Evolutionary conservation across 768 basidiomycete genomes (phyloP).

Genomic region (Lactarius quietus): DNA sequence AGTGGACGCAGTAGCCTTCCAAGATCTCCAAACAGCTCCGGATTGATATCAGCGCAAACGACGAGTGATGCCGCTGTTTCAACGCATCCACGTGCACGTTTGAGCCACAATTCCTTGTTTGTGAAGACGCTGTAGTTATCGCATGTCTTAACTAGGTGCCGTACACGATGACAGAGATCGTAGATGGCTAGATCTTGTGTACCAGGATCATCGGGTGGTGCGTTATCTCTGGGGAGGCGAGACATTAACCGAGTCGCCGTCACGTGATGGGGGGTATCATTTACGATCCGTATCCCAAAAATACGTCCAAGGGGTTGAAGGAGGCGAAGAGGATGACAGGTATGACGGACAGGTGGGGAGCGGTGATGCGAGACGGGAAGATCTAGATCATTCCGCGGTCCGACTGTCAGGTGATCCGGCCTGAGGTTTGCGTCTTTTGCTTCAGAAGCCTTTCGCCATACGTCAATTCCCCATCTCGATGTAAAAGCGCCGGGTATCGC

Average conservation of each 20-base stretch:
- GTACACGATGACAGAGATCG: neutral
- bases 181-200: neutral
- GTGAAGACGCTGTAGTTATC: neutral
- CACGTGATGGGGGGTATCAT: neutral
- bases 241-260: neutral
- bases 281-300: neutral
- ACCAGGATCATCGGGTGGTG: neutral
- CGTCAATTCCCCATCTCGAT: neutral
- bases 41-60: neutral
- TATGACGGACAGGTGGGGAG: neutral
- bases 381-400: neutral
- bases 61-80: neutral
- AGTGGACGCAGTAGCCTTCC: neutral
- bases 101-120: neutral
- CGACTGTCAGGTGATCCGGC: neutral
- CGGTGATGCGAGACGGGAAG: neutral
- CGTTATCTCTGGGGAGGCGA: neutral
- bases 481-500: neutral
- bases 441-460: neutral
- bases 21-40: neutral
- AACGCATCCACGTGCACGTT: neutral
- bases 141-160: neutral
- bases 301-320: neutral
- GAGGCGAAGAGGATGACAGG: neutral
- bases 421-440: neutral